Evolutionary conservation across 305 asterid genomes (phyloP).

Genomic region (Solanum hybrid): DNA sequence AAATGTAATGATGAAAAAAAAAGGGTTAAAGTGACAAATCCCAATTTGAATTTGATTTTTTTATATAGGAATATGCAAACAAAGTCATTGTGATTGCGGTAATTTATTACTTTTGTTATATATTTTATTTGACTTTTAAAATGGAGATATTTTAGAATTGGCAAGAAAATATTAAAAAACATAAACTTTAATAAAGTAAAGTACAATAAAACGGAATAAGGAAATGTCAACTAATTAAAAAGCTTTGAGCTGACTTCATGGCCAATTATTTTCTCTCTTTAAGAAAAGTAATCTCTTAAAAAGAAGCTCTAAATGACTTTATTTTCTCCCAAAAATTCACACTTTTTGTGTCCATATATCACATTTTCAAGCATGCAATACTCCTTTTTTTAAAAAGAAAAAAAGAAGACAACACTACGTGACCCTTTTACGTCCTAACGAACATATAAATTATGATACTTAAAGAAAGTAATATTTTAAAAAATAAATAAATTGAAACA

Average conservation of each 20-base stretch:
- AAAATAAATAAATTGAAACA: no score
- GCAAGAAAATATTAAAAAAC: not conserved
- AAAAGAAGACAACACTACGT: not conserved
- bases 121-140: not conserved
- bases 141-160: not conserved
- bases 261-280: not conserved
- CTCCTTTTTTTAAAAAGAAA: not conserved
- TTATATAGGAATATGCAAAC: not conserved
- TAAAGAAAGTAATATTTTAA: not conserved
- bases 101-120: not conserved
- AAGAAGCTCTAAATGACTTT: not conserved
- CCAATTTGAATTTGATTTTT: not conserved
- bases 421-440: not conserved
- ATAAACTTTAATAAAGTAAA: not conserved
- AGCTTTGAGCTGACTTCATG: not conserved
- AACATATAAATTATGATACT: not conserved
- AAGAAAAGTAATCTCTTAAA: not conserved
- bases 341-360: not conserved
- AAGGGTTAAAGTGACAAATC: not conserved
- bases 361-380: slow-evolving; percentile 1
- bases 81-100: not conserved
- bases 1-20: not conserved
- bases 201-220: not conserved
- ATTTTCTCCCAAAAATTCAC: not conserved
- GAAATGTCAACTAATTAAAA: not conserved